Evolutionary conservation across 2,329 filamentous ascomycete species (phyloP).

Genomic region (Aspergillus spinulosporus): DNA sequence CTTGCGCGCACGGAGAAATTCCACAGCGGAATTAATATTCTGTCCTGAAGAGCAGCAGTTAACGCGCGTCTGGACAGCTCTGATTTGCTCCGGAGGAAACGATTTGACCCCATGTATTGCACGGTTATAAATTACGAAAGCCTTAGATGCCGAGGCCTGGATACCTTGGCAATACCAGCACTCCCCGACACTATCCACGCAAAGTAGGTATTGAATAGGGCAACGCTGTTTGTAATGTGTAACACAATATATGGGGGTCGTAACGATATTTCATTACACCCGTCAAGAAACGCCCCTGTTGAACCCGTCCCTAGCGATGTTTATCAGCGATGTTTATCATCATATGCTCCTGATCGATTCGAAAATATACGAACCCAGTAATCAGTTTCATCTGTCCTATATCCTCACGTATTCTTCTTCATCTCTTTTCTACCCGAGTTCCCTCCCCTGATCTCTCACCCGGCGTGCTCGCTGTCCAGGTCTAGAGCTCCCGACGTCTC

Average conservation of each 20-base stretch:
- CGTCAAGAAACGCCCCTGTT: neutral
- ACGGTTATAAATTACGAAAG: neutral
- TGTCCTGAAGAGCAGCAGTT: neutral
- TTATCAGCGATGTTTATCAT: neutral
- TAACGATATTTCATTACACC: neutral
- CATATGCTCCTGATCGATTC: too few relatives aligned
- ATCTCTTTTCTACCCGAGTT: too few relatives aligned
- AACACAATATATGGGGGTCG: neutral
- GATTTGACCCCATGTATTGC: neutral
- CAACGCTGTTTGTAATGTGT: neutral
- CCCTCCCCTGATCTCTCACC: too few relatives aligned
- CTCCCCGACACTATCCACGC: neutral
- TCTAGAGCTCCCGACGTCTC: neutral
- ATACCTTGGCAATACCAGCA: neutral
- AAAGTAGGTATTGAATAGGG: too few relatives aligned
- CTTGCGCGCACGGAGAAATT: neutral
- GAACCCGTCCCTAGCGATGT: neutral
- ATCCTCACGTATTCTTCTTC: too few relatives aligned
- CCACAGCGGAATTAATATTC: neutral
- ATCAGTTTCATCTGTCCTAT: too few relatives aligned
- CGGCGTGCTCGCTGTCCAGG: neutral
- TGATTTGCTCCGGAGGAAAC: conserved; percentile 14
- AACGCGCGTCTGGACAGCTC: conserved; percentile 9
- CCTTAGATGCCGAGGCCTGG: neutral
- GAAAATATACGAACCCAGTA: too few relatives aligned